Conservation (phyloP, 257 asterid genomes). For the Lycium ferocissimum region DNA sequence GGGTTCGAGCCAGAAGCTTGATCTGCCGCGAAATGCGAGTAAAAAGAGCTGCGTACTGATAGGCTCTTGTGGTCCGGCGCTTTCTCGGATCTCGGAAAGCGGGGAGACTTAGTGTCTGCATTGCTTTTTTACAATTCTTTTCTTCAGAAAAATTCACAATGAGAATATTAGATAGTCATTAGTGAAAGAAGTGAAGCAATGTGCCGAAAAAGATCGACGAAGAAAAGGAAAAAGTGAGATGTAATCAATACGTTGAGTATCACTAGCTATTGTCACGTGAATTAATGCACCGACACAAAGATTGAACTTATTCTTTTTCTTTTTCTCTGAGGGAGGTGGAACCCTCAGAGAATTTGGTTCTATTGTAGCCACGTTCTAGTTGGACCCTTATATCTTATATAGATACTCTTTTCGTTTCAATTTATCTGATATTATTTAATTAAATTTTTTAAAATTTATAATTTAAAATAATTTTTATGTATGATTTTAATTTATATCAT, state of each 20-base stretch:
- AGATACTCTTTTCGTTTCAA: too few species aligned
- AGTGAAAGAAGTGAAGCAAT: slow-evolving; percentile 6
- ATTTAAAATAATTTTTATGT: too few species aligned
- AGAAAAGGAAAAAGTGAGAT: background rate
- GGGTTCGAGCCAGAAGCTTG: too few species aligned
- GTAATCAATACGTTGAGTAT: background rate
- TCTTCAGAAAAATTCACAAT: background rate
- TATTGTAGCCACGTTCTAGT: slow-evolving; percentile 2
- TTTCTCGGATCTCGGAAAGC: too few species aligned
- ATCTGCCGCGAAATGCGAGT: too few species aligned
- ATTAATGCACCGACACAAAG: slow-evolving; percentile 26
- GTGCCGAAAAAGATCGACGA: background rate
- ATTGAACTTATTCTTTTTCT: background rate
- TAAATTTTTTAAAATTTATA: too few species aligned
- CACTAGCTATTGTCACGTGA: slow-evolving; percentile 14
- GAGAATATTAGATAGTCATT: background rate
- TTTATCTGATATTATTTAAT: too few species aligned
- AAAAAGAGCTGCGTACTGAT: too few species aligned
- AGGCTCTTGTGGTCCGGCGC: too few species aligned
- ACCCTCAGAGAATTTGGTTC: background rate
- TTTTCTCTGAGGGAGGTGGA: background rate
- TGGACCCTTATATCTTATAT: background rate
- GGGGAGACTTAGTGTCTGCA: too few species aligned
- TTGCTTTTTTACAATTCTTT: background rate
- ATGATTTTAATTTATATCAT: too few species aligned